Base-by-base conservation (phyloP, 2,329 filamentous ascomycete species). In the Sarocladium kiliense region DNA sequence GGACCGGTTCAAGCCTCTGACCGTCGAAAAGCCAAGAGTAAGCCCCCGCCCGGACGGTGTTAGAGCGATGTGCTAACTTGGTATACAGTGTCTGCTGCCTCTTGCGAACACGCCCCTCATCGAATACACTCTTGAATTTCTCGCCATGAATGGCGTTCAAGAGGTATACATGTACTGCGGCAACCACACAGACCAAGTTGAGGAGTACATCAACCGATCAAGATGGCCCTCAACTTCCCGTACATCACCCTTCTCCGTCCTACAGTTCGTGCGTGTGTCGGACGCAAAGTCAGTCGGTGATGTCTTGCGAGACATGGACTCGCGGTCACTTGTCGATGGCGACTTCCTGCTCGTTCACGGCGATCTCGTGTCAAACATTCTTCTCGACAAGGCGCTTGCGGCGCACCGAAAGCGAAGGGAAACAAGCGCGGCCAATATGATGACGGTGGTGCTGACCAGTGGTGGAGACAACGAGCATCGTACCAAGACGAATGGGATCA, bases 51-150 rank as follows among this genome's bases (percentile, higher is more conserved):
- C 16, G 16, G 3, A 18, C 9, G 12, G 3, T 3, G 6, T 12
- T n/a, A 19, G 11, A 30, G 25, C 47, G 54, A 53, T 16, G 16
- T 42, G 42, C 64, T 68, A 55, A 68, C 55, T 1, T 36, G 19
- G 21, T 10, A 9, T 49, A 27, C 65, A 95, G 89, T 97, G 94
- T 76, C 86, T 99, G 30, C 79, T 99, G 6, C 91, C 93, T 11
- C 80, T 99, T 58, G 94, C 91, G 58, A 97, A 97, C 70, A 92
- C 87, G 1, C 93, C 94, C 34, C 78, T 99, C 59, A 96, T 99
- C 73, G 94, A 99, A 71, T 97, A 99, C 70, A 97, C 93, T 3
- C 85, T 97, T 65, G 92, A 97, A 67, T 97, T 96, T 65, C 85
- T 99, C 1, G 91, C 91, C 60, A 93, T 93, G 80, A 91, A 94